Evolutionary conservation across 768 basidiomycete species (phyloP), one percentile per base, ranked within the genome.

Genomic region (Tricholoma terreum): DNA sequence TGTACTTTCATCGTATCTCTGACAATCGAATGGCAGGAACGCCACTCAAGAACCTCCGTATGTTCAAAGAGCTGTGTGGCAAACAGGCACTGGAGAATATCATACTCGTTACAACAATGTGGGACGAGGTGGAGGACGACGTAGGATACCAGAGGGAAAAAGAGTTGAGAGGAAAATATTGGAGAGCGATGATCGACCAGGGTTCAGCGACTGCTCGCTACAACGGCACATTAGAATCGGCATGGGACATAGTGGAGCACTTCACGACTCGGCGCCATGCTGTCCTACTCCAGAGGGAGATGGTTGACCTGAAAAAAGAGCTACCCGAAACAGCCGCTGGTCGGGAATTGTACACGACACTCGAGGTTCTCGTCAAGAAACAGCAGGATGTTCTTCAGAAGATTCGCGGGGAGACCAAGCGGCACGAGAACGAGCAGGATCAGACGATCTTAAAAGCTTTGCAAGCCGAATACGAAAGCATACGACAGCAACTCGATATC

Each of bases 41-140:
- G 9, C 73, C 78, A 17, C 68, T 68, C 35, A 71, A 72, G 60
- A 82, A 81, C 60, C 70, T 80, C 38, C 68, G 67, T 14, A 75
- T 82, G 66, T 83, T 82, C 65, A 69, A 70, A 53, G 72, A 78
- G 48, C 69, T 82, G 11, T 83, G 82, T 61, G 81, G 81, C 19
- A 72, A 76, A 27, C 69, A 64, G 51, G 71, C 71, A 2, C 70
- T 80, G 54, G 66, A 70, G 42, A 76, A 78, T 58, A 76, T 82
- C 52, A 70, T 80, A 52, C 73, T 83, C 54, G 73, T 71, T 36
- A 83, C 80, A 46, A 82, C 74, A 50, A 80, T 76, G 72, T 82
- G 79, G 79, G 73, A 71, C 9, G 68, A 70, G 52, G 72, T 75
- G 35, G 65, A 69, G 43, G 60, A 58, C 40, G 70, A 68, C 42